These are phyloP conservation scores for Flaveria linearis DNA, from an alignment of 129 eudicot species.

Conservation along the genomic window DNA sequence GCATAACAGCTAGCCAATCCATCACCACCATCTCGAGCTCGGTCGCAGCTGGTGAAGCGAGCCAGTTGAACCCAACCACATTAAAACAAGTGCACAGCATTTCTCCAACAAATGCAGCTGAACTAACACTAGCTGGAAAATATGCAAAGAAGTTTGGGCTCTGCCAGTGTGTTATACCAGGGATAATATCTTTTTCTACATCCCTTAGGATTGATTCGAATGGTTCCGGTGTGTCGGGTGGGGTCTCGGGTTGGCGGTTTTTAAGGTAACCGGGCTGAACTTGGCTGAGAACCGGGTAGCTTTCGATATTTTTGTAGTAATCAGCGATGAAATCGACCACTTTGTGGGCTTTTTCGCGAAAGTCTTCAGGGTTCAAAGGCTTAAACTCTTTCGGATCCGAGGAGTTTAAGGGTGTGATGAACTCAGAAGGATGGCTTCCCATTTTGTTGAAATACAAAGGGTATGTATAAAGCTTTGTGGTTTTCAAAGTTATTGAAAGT, in stretches of 20 bases:
- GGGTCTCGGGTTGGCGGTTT: conserved; percentile 32
- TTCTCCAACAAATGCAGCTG: conserved; percentile 50
- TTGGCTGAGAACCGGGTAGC: conserved; percentile 38
- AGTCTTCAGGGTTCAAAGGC: conserved; percentile 43
- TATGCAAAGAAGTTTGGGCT: conserved; percentile 53
- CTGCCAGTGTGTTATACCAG: conserved; percentile 53
- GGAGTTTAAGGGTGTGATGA: not conserved
- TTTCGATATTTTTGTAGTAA: conserved; percentile 39
- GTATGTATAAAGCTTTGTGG: not conserved
- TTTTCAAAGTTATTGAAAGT: not conserved
- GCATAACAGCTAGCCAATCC: conserved; percentile 52
- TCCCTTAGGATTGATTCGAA: conserved; percentile 37
- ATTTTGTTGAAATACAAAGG: not conserved
- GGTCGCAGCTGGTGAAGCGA: conserved; percentile 52
- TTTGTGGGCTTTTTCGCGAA: conserved; percentile 45
- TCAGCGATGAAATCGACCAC: conserved; percentile 41
- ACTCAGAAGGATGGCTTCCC: conserved; percentile 33
- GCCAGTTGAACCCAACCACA: conserved; percentile 51
- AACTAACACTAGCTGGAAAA: conserved; percentile 46
- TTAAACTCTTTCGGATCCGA: conserved; percentile 26
- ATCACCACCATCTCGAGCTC: conserved; percentile 53
- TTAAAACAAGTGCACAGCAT: conserved; percentile 52
- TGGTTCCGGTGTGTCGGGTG: conserved; percentile 42
- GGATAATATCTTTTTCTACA: conserved; percentile 33
- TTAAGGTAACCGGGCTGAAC: conserved; percentile 45